phyloP scores from a whole-genome alignment of 176 grass and related monocot genomes.

The Miscanthus lutarioriparius region DNA sequence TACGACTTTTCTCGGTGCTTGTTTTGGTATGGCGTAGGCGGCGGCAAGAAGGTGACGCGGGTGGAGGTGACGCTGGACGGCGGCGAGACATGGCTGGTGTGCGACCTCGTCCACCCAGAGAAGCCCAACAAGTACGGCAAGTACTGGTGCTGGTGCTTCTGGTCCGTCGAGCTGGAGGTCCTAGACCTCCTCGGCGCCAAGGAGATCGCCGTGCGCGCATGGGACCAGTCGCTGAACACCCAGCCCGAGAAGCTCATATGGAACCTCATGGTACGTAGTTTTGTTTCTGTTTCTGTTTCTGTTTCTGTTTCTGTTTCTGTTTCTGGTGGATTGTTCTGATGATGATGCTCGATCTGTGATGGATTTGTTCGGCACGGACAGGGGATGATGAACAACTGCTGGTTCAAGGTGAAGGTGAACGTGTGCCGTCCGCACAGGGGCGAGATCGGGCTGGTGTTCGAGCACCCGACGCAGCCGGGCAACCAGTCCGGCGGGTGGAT shows the following conservation, averaged over 20 bases:
- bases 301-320: not conserved
- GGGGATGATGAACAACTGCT: constrained; percentile 99
- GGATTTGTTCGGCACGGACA: no score
- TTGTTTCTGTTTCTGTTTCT: not conserved
- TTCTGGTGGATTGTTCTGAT: not conserved
- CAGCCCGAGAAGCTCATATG: constrained; percentile 90
- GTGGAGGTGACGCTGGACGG: constrained; percentile 92
- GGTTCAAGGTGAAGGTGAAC: constrained; percentile 94
- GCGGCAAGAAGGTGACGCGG: constrained; percentile 82
- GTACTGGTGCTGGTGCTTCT: constrained; percentile 99
- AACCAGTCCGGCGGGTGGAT: constrained; percentile 84
- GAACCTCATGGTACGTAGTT: constrained; percentile 94
- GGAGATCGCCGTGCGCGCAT: constrained; percentile 87
- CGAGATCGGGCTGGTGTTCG: constrained; percentile 84
- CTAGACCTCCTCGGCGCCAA: constrained; percentile 82
- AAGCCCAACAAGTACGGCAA: constrained; percentile 89
- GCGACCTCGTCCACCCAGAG: constrained; percentile 70
- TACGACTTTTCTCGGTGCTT: not conserved
- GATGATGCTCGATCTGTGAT: not conserved
- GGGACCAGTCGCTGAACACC: constrained; percentile 90
- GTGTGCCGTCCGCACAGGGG: constrained; percentile 74
- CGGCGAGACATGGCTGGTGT: constrained; percentile 82
- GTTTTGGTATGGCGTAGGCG: constrained; percentile 35
- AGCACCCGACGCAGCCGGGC: constrained; percentile 90
- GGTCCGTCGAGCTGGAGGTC: constrained; percentile 85